These are phyloP conservation scores for Termitomyces sp. DNA, from an alignment of 768 basidiomycete genomes.

Conservation along the genomic window DNA sequence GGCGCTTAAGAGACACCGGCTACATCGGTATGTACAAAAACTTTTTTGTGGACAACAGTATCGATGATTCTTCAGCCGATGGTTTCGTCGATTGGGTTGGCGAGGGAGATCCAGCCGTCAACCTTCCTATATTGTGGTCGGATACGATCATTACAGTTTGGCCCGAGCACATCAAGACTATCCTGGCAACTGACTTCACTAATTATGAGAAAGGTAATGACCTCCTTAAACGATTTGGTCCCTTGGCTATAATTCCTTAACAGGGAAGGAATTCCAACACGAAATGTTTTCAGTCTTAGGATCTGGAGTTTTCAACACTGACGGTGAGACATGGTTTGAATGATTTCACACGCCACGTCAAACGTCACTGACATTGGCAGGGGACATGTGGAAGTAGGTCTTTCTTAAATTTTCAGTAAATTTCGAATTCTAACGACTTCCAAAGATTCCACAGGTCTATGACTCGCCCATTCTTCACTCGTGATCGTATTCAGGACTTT, in stretches of 20 bases:
- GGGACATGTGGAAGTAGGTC: constrained; percentile 36
- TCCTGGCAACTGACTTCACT: constrained; percentile 55
- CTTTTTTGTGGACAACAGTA: background rate
- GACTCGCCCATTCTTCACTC: constrained; percentile 59
- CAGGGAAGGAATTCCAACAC: constrained; percentile 38
- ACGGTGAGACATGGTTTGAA: constrained; percentile 35
- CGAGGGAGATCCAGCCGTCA: constrained; percentile 36
- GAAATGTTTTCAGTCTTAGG: constrained; percentile 50
- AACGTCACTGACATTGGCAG: constrained; percentile 6
- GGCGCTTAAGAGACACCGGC: constrained; percentile 34
- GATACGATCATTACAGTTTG: constrained; percentile 43
- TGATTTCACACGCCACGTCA: background rate
- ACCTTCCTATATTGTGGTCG: constrained; percentile 42
- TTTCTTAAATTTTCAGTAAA: constrained; percentile 30
- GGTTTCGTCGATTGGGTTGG: constrained; percentile 31
- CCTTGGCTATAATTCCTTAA: background rate
- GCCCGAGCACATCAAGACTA: constrained; percentile 54
- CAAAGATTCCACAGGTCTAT: constrained; percentile 58
- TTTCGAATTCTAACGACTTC: background rate
- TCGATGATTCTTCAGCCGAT: constrained; percentile 30
- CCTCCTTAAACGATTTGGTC: background rate
- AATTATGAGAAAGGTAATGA: constrained; percentile 54
- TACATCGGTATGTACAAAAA: constrained; percentile 40
- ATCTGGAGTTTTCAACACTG: constrained; percentile 65
- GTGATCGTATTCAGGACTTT: constrained; percentile 56